Base-by-base conservation (phyloP, 2,329 filamentous ascomycete species). In the Claviceps sp. region DNA sequence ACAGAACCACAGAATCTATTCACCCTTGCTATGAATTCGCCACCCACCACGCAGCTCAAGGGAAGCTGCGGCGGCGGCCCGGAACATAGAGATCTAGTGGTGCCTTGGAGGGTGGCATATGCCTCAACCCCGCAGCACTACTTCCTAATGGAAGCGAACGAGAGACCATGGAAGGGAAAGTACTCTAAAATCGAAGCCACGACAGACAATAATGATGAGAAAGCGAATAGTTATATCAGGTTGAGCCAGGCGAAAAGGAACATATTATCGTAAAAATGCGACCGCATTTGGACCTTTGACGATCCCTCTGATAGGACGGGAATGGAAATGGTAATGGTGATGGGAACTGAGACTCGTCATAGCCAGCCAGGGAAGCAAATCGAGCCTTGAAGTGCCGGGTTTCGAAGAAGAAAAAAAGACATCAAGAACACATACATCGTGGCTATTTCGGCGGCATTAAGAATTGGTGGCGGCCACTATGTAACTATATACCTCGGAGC, bases 1-100 rank as follows among this genome's bases (percentile, higher is more conserved):
- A 86, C 82, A 0, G 86, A 91, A 60, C 84, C 86, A 1, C 80
- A 84, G 51, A 89, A 89, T 61, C 69, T 89, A 2, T 89, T 90
- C 59, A 73, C 81, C 0, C 67, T 89, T 0, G 83, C 85, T 2
- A 72, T 90, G 50, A 89, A 89, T 61, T 70, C 68, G 50, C 68
- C 71, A 1, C 68, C 69, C 2, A 70, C 65, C 39, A 51, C 54
- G 4, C 63, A 63, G 17, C 56, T 73, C 46, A 60, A 65, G 39
- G 69, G 70, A 0, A 65, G 63, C 53, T 72, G 70, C 53, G 69
- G 68, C 3, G 65, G 63, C 0, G 69, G 66, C 0, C 69, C 70
- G 1, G 53, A 60, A 30, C 61, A 60, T 47, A 58, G 58, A 13
- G 66, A 71, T 17, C 59, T 73, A 13, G 62, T 62, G 1, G 66